These are phyloP conservation scores for Pestalotiopsis fici DNA, from an alignment of 2,329 filamentous ascomycete genomes.

Conservation along the genomic window DNA sequence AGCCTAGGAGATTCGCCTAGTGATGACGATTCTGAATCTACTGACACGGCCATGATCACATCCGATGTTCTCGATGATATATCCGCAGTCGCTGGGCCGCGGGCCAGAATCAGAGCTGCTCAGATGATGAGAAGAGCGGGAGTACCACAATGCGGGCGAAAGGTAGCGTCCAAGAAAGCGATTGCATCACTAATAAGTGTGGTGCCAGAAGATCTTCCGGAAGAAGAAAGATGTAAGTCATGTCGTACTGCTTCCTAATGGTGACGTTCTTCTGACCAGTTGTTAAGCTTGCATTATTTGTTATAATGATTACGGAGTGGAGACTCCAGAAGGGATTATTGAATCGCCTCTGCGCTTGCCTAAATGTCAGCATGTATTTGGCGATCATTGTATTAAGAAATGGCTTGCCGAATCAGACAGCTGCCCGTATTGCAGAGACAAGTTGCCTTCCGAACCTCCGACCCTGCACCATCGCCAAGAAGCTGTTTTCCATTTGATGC, in stretches of 20 bases:
- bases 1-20: conserved; percentile 8
- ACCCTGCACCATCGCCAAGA: conserved; percentile 18
- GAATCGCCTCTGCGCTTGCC: conserved; percentile 61
- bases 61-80: conserved; percentile 15
- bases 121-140: conserved; percentile 47
- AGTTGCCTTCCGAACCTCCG: conserved; percentile 52
- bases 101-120: conserved; percentile 16
- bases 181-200: conserved; percentile 49
- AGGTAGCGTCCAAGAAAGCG: conserved; percentile 48
- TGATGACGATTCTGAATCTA: conserved; percentile 15
- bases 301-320: conserved; percentile 61
- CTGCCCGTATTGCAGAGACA: conserved; percentile 66
- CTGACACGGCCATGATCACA: conserved; percentile 8
- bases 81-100: conserved; percentile 19
- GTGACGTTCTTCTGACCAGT: conserved; percentile 10
- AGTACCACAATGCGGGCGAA: conserved; percentile 34
- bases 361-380: conserved; percentile 65
- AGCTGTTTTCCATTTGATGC: conserved; percentile 25
- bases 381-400: conserved; percentile 64
- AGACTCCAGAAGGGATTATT: conserved; percentile 57
- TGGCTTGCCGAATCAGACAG: conserved; percentile 65
- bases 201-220: conserved; percentile 42
- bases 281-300: conserved; percentile 61
- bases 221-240: conserved; percentile 49
- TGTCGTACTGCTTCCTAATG: not conserved